Evolutionary conservation across 2,329 filamentous ascomycete species (phyloP), one percentile per base, ranked within the genome.

Genomic region (Fusarium burgessii): DNA sequence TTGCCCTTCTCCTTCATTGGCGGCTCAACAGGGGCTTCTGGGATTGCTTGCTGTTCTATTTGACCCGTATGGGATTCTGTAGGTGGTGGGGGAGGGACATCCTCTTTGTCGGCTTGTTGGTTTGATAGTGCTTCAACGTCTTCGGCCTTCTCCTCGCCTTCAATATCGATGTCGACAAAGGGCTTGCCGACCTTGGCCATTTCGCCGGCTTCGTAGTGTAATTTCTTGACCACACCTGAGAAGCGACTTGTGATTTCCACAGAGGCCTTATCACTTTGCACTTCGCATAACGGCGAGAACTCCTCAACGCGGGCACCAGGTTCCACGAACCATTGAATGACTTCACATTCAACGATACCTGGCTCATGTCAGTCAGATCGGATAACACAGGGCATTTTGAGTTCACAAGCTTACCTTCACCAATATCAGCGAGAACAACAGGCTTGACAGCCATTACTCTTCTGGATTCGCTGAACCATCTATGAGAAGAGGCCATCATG

Each of bases 261-360:
- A 3, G 90, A 89, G 52, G 96, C 96, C 82, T 99, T 99, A 84
- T 99, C 96, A 77, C 95, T 98, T 81, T 98, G 96, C 46, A 99
- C 97, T 84, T 99, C 96, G 83, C 96, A 99, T 49, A 99, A 88
- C 66, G 95, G 96, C 75, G 97, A 96, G 88, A 97, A 99, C 84
- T 99, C 95, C 84, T 99, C 95, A 76, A 99, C 95, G 62, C 93
- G 91, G 38, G 96, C 96, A 63, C 95, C 95, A 52, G 97, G 94
- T 82, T 98, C 92, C 73, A 99, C 95, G 80, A 98, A 99, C 96
- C 96, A 99, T 85, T 99, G 96, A 77, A 98, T 98, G 77, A 99
- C 93, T 82, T 99, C 96, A 78, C 96, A 97, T 84, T 99, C 96
- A 79, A 96, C 95, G 77, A 98, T 99, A 59, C 96, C 96, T 96